These are phyloP conservation scores for Thraustotheca clavata DNA, from an alignment of 352 stramenopile genomes.

Conservation along the genomic window DNA sequence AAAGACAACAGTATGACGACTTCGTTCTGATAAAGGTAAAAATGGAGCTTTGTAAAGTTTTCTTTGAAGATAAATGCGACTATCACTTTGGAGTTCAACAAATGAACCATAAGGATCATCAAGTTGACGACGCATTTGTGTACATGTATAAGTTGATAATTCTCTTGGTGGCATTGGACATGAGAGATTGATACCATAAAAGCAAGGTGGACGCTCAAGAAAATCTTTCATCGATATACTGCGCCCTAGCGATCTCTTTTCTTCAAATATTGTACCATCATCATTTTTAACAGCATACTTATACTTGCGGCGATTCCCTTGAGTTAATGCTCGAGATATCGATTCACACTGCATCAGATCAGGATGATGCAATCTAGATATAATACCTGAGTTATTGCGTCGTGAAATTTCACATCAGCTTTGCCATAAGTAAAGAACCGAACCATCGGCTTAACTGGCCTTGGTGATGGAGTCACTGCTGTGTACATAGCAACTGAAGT, in stretches of 20 bases:
- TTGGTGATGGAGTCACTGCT: not conserved
- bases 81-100: not conserved
- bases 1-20: conserved; percentile 11
- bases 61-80: not conserved
- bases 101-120: not conserved
- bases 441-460: not conserved
- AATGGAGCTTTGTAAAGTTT: conserved; percentile 4
- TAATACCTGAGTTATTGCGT: not conserved
- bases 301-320: not conserved
- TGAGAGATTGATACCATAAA: conserved; percentile 5
- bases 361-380: not conserved
- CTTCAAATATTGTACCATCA: not conserved
- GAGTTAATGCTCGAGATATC: not conserved
- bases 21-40: conserved; percentile 4
- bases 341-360: not conserved
- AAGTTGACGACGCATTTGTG: not conserved
- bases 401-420: not conserved
- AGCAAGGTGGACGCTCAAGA: not conserved
- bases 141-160: not conserved
- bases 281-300: not conserved
- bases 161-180: not conserved
- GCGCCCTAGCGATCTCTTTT: conserved; percentile 9
- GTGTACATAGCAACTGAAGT: not conserved
- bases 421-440: not conserved
- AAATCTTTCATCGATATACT: not conserved